Base-by-base conservation (phyloP, 169 alveolate species). In the Cystoisospora suis region DNA sequence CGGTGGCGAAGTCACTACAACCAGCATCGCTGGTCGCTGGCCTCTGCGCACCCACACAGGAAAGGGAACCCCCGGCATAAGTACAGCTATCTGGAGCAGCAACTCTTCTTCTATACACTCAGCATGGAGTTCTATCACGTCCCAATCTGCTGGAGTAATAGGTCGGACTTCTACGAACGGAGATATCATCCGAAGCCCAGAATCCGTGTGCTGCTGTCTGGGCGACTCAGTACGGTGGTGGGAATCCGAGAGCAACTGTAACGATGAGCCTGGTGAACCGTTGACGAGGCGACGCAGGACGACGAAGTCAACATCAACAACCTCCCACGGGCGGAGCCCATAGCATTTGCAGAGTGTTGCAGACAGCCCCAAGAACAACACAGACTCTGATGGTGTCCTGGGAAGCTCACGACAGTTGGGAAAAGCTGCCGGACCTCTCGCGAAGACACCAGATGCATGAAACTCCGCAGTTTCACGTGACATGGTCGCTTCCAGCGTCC, bases 51-150 rank as follows among this genome's bases (percentile, higher is more conserved):
- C 6, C 92, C 92, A 88, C 65, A 88, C 4, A 36, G 92, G 92
- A n/a, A 88, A 79, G 56, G 92, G 85, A 20, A 44, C 56, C 5
- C 44, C 47, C 7, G 92, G 92, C 44, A 79, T 38, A 32, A 81
- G 75, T 27, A 88, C 85, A 49, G 92, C 88, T 3, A 75, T 58
- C 69, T 88, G 92, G 69, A 75, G 83, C 83, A 88, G 59, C 56
- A 88, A 32, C 85, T 75, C 47, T 34, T 75, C 86, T 75, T 88
- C 92, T 0, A 88, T 75, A 0, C 59, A 15, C 20, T 34, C 89
- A 20, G 89, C 89, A 32, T 88, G 92, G 46, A 88, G 92, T 85
- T 88, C 88, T 61, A 88, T 88, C 12, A 86, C 88, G n/a, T 88
- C 92, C 92, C 92, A 88, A 85, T 88, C 92, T 49, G 75, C 92